A percentile compares a stretch with the other conserved stretches of the same genome.
phyloP scores from a whole-genome alignment of 768 basidiomycete species.

The Phlebiopsis gigantea region DNA sequence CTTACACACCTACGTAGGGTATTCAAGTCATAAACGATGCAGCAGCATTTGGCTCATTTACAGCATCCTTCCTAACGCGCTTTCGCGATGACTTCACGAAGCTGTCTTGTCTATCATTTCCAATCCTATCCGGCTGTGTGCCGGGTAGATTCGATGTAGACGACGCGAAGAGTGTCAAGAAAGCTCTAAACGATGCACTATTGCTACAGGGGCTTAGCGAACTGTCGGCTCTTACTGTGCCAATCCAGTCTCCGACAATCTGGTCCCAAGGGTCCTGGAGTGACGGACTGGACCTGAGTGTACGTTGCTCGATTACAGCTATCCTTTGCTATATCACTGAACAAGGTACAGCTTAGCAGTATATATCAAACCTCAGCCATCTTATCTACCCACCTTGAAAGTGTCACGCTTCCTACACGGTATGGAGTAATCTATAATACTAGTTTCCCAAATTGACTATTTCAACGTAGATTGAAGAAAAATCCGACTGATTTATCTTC shows the following conservation, averaged over 20 bases:
- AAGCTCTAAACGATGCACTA: slow-evolving; percentile 57
- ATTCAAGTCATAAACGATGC: slow-evolving; percentile 64
- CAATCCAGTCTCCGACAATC: slow-evolving; percentile 25
- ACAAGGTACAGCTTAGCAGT: slow-evolving; percentile 16
- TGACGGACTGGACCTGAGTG: slow-evolving; percentile 21
- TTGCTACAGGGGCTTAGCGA: slow-evolving; percentile 30
- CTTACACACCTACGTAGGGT: slow-evolving; percentile 38
- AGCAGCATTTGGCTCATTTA: slow-evolving; percentile 61
- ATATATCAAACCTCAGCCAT: slow-evolving; percentile 30
- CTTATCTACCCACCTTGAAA: slow-evolving; percentile 32
- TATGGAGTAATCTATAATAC: no score
- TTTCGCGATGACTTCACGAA: slow-evolving; percentile 69
- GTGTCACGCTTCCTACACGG: slow-evolving; percentile 30
- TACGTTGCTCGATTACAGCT: slow-evolving; percentile 5
- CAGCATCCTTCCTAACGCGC: slow-evolving; percentile 47
- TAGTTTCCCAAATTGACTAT: no score
- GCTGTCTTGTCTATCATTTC: slow-evolving; percentile 50
- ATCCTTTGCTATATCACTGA: neutral
- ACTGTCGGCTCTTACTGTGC: slow-evolving; percentile 25
- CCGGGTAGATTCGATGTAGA: slow-evolving; percentile 30
- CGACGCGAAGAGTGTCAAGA: slow-evolving; percentile 37
- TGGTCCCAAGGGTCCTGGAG: slow-evolving; percentile 24
- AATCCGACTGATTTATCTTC: slow-evolving; percentile 36
- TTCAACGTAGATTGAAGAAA: slow-evolving; percentile 28
- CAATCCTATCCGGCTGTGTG: slow-evolving; percentile 46